Evolutionary conservation across 1,139 yeast genomes (phyloP), one percentile per base, ranked within the genome.

Genomic region (Taiozyma sp.): DNA sequence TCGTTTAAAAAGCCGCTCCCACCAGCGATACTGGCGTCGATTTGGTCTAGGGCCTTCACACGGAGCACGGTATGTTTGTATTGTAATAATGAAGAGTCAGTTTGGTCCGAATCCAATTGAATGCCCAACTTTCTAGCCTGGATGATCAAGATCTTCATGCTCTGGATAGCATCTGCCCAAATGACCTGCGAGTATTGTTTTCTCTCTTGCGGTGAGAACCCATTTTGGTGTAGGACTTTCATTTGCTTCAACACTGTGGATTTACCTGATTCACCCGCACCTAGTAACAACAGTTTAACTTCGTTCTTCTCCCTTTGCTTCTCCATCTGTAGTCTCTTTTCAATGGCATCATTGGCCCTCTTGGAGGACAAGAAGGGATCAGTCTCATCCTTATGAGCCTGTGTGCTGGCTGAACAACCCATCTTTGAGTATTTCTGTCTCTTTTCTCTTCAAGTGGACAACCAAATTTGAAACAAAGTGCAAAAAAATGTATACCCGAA

Each of bases 181-280:
- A 95, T 88, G n/a, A 93, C 88, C 57, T 89, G 91, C 10, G 88
- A 70, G 65, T 90, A 95, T 63, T 88, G 95, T 45, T 75, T 67
- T 49, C 96, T 73, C 66, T 95, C 99, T 58, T 82, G 87, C 44
- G 79, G 79, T 2, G 85, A 76, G 68, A 91, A 93, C 6, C 97
- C 96, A 30, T 88, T 85, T 56, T 89, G 88, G 67, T 93, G 98
- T 48, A 90, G 68, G 34, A 93, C 72, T 60, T 87, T 81, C 81
- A 93, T 80, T 66, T 95, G 99, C 67, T 93, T 95, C 55, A 93
- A 72, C n/a, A 93, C 96, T 0, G 99, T 93, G 3, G 96, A 88
- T 66, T 93, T 93, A 8, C 99, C 99, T 50, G 93, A 83, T 68
- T 93, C 99, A 8, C 99, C 99, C 0, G 98, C 91, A 28, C 99